Evolutionary conservation across 2,329 filamentous ascomycete genomes (phyloP), one percentile per base, ranked within the genome.

Genomic region (Xylaria sp.): DNA sequence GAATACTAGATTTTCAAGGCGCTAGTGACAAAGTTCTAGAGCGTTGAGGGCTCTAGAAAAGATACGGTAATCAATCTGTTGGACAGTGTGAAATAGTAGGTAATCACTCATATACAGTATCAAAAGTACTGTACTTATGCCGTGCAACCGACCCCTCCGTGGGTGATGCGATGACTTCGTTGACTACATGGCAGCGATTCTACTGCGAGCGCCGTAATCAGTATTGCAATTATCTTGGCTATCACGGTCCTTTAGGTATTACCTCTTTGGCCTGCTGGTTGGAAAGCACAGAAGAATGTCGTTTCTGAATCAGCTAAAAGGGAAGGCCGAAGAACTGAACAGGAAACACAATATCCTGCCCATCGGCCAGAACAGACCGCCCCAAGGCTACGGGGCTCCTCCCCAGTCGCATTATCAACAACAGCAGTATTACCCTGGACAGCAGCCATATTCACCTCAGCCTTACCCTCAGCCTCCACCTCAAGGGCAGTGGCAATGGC

Each of bases 221-320:
- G 2, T 54, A 53, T 23, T 35, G 23, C 21, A 40, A 27, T 66
- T 25, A 25, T 53, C 42, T 58, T 37, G 29, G 16, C 8, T 57
- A 32, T 32, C 60, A 42, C 54, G 10, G 23, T 13, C n/a, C 6
- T 3, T 16, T 54, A 29, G 1, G 12, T 35, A 21, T 58, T 8
- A 37, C 6, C 27, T 40, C 23, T 47, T 53, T 5, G 6, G 27
- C 5, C 16, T 21, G n/a, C 12, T 18, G 25, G 9, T 51, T 37
- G 9, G 5, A 37, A 16, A 58, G 29, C 21, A 25, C 16, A 10
- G 54, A 12, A 74, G 3, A 29, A 75, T 75, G 74, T 71, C 74
- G n/a, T 73, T 75, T n/a, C 72, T 83, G 5, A 80, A 82, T 63
- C 74, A 77, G 18, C 64, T 82, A 35, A 83, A 82, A 71, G 75